phyloP scores from a whole-genome alignment of 2,329 filamentous ascomycete genomes.

The Westerdykella aurantiaca region DNA sequence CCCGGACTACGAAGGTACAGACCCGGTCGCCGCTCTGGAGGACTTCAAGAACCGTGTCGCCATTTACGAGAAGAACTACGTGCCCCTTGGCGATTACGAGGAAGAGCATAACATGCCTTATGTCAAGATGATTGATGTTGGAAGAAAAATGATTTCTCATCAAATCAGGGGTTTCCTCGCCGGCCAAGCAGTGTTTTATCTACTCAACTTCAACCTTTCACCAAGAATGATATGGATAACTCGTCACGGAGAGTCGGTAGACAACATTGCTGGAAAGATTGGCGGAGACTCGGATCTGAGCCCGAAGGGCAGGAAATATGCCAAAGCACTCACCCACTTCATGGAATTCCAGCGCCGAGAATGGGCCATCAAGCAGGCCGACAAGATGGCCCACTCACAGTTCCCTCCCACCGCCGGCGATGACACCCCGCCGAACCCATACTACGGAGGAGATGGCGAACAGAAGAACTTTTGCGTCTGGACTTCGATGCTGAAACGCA shows the following conservation, averaged over 20 bases:
- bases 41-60: constrained; percentile 92
- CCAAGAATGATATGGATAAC: constrained; percentile 98
- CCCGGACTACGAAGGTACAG: constrained; percentile 92
- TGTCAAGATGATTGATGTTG: constrained; percentile 97
- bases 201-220: constrained; percentile 94
- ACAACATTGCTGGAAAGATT: constrained; percentile 83
- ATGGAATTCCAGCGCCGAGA: constrained; percentile 72
- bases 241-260: constrained; percentile 81
- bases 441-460: constrained; percentile 49
- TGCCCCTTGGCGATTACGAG: constrained; percentile 83
- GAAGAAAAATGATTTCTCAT: constrained; percentile 85
- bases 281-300: constrained; percentile 86
- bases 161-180: constrained; percentile 88
- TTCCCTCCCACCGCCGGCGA: constrained; percentile 91
- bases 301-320: constrained; percentile 73
- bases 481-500: constrained; percentile 94
- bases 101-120: constrained; percentile 89
- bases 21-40: constrained; percentile 73
- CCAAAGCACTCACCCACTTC: constrained; percentile 72
- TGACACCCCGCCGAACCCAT: constrained; percentile 89
- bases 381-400: constrained; percentile 67
- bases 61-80: constrained; percentile 91
- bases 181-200: constrained; percentile 85
- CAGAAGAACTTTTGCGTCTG: constrained; percentile 95
- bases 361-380: constrained; percentile 78